Evolutionary conservation across 495 filamentous ascomycete species (phyloP), one percentile per base, ranked within the genome.

Genomic region (Hypoxylon trugodes): DNA sequence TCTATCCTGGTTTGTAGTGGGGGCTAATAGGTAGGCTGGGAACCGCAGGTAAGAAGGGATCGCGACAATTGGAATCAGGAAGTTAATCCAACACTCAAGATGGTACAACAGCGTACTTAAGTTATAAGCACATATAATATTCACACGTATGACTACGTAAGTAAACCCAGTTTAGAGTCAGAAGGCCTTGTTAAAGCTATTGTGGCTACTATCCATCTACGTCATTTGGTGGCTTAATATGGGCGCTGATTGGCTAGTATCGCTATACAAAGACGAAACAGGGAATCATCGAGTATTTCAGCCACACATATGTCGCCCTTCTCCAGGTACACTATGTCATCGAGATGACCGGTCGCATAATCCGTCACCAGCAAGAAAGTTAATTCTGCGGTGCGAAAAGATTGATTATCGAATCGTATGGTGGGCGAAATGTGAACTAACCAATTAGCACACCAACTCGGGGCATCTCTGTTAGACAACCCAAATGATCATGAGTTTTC

Each of bases 161-260:
- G 35, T 48, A 3, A 21, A 30, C 13, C 30, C 22, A 33, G 16
- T 21, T n/a, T 13, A 16, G 19, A 30, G 43, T 32, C 25, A 30
- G 10, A 33, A 6, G 22, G 19, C 36, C 24, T 37, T 9, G 42
- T 28, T 55, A 45, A 56, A 51, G 59, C 51, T 49, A 28, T n/a
- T n/a, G n/a, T n/a, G n/a, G n/a, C n/a, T n/a, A n/a, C n/a, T n/a
- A n/a, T n/a, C 51, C 46, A 10, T 15, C 51, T 56, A 63, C 59
- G 59, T 63, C 59, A 63, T 63, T 10, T 50, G 15, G 51, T 57
- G 59, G 59, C 59, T 63, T 4, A 4, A 5, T 22, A 6, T 28
- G 15, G 1, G 18, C 4, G 35, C 16, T 63, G 45, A 57, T 63
- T 63, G 59, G 59, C 7, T 21, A 0, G 9, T 38, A 28, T 7